These are phyloP conservation scores for Aurantiochytrium sp. DNA, from an alignment of 108 stramenopile genomes.

Conservation along the genomic window DNA sequence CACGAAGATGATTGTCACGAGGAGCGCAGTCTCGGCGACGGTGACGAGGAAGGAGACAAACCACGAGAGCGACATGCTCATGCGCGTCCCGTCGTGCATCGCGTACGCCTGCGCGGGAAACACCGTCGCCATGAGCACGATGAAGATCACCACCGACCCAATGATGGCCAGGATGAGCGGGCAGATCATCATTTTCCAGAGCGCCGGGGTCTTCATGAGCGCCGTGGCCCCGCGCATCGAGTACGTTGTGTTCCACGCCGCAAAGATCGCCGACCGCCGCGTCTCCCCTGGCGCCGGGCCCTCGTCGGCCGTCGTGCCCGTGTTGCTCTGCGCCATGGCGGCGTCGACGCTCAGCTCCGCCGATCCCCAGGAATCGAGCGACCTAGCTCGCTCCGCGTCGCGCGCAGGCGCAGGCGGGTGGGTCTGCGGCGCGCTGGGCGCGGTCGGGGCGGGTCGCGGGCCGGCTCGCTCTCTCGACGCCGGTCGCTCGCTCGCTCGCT, in stretches of 20 bases:
- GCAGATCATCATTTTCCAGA: constrained; percentile 14
- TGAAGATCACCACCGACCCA: neutral
- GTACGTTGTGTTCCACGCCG: neutral
- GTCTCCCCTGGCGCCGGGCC: neutral
- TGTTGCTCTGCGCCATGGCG: too few relatives aligned
- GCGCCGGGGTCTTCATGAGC: neutral
- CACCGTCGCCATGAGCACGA: neutral
- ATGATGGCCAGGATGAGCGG: neutral
- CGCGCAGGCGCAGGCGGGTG: too few relatives aligned
- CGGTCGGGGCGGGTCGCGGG: too few relatives aligned
- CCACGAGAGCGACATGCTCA: neutral
- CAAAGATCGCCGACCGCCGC: neutral
- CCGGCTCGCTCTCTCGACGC: too few relatives aligned
- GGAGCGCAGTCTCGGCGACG: neutral
- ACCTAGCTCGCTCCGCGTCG: too few relatives aligned
- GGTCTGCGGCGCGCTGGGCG: too few relatives aligned
- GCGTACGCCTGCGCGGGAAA: neutral
- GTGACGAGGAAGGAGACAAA: neutral
- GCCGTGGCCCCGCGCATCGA: neutral
- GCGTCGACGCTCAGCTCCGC: too few relatives aligned
- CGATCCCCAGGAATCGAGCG: too few relatives aligned
- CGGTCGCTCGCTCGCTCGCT: too few relatives aligned
- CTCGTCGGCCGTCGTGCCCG: neutral
- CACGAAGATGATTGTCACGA: neutral
- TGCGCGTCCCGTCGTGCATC: neutral